Conservation (phyloP, 2,329 filamentous ascomycete genomes). For the Passalora sequoiae region DNA sequence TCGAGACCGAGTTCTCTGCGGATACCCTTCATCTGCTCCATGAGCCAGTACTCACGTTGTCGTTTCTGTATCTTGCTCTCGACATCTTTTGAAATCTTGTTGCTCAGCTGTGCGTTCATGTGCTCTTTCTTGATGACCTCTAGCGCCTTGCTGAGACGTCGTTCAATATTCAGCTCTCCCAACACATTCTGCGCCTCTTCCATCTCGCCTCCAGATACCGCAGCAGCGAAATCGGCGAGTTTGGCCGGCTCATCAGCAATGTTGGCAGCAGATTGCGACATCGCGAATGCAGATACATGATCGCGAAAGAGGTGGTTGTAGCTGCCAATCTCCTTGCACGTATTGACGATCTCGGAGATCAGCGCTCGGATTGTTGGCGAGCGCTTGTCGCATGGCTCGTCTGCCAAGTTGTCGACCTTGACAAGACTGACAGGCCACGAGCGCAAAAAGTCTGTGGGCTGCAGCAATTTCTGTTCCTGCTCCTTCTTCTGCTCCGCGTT, state of each 20-base stretch:
- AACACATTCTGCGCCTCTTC: constrained; percentile 89
- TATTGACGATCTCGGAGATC: constrained; percentile 96
- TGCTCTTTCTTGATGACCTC: constrained; percentile 95
- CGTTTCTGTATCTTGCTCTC: constrained; percentile 96
- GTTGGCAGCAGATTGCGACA: constrained; percentile 90
- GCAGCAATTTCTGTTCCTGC: constrained; percentile 46
- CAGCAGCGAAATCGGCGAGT: constrained; percentile 92
- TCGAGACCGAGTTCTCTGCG: constrained; percentile 91
- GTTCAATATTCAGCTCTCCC: constrained; percentile 82
- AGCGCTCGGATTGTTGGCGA: constrained; percentile 84
- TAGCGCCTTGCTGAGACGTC: constrained; percentile 84
- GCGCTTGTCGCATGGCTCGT: constrained; percentile 86
- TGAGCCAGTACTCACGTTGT: constrained; percentile 95
- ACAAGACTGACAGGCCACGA: constrained; percentile 91
- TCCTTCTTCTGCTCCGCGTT: constrained; percentile 51
- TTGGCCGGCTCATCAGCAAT: constrained; percentile 93
- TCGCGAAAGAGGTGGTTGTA: constrained; percentile 94
- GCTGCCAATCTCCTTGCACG: constrained; percentile 93
- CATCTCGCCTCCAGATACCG: constrained; percentile 89
- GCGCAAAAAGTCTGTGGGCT: constrained; percentile 84
- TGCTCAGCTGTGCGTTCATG: constrained; percentile 95
- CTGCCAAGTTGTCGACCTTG: constrained; percentile 86
- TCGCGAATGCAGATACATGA: constrained; percentile 94
- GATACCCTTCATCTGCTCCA: constrained; percentile 99
- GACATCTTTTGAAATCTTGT: constrained; percentile 96